Conservation (phyloP, 2,329 filamentous ascomycete genomes). For the Fusarium sp. region DNA sequence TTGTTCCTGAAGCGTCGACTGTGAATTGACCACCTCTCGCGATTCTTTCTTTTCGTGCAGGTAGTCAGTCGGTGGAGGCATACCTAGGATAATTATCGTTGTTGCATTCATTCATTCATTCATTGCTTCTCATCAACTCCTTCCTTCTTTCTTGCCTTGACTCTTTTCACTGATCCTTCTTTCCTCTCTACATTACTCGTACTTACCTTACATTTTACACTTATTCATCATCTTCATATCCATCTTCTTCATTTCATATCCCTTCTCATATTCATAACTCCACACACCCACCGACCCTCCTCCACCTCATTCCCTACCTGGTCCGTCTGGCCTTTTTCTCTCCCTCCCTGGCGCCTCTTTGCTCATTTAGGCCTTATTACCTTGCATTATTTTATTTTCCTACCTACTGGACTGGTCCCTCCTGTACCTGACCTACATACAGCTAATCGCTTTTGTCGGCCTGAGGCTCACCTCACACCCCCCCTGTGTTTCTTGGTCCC, state of each 20-base stretch:
- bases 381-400: constrained; percentile 43
- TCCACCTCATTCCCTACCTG: constrained; percentile 52
- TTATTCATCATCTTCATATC: constrained; percentile 17
- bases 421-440: constrained; percentile 31
- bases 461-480: constrained; percentile 43
- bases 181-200: constrained; percentile 1
- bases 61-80: not conserved
- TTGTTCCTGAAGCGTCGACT: not conserved
- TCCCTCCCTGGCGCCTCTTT: constrained; percentile 55
- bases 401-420: constrained; percentile 22
- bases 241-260: constrained; percentile 44
- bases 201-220: constrained; percentile 7
- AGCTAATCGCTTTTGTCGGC: constrained; percentile 47
- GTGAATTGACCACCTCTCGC: constrained; percentile 3
- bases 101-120: constrained; percentile 15
- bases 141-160: constrained; percentile 14
- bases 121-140: constrained; percentile 11
- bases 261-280: constrained; percentile 45
- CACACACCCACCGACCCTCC: constrained; percentile 44
- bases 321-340: constrained; percentile 50
- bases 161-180: constrained; percentile 12
- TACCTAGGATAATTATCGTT: not conserved
- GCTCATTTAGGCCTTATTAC: constrained; percentile 50
- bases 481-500: constrained; percentile 44
- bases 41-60: constrained; percentile 16